A percentile compares a stretch with the other conserved stretches of the same genome.
Evolutionary conservation across 192 early-diverging fungal species (phyloP).

Genomic region (Coemansia sp.): DNA sequence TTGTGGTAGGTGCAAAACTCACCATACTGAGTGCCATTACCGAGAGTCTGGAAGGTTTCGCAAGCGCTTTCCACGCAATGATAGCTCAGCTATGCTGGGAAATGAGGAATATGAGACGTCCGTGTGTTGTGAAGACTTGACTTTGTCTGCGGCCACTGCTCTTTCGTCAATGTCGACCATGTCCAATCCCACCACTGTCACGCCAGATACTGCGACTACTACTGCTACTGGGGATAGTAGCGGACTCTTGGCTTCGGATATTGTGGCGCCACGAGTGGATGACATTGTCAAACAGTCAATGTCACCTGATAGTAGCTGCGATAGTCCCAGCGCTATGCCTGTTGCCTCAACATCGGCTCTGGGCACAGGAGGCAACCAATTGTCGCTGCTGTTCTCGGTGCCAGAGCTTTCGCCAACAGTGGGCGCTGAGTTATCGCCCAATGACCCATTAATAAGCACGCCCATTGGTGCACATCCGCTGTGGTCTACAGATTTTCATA

Average conservation of each 20-base stretch:
- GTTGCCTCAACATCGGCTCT: neutral
- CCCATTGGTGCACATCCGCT: slow-evolving; percentile 2
- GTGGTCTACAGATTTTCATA: neutral
- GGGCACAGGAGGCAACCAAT: neutral
- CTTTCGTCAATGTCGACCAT: slow-evolving; percentile 8
- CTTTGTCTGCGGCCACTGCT: slow-evolving; percentile 8
- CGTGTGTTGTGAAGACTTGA: neutral
- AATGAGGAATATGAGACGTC: no score
- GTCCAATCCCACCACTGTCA: neutral
- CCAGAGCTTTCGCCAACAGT: slow-evolving; percentile 16
- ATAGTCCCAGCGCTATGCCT: neutral
- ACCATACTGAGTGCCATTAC: slow-evolving; percentile 39
- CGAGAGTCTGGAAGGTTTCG: slow-evolving; percentile 51
- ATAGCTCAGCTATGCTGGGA: neutral
- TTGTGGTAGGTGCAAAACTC: slow-evolving; percentile 37
- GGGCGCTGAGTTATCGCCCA: slow-evolving; percentile 17
- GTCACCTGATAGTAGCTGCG: neutral
- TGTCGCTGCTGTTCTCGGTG: slow-evolving; percentile 17
- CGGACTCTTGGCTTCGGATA: neutral
- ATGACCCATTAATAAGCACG: slow-evolving; percentile 14
- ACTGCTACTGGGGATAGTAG: neutral
- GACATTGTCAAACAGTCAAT: no score
- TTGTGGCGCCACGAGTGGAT: neutral
- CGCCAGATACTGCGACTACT: neutral
- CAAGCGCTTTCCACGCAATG: slow-evolving; percentile 33